Evolutionary conservation across 208 protist genomes (phyloP), one percentile per base, ranked within the genome.

Genomic region (Angomonas ambiguus): DNA sequence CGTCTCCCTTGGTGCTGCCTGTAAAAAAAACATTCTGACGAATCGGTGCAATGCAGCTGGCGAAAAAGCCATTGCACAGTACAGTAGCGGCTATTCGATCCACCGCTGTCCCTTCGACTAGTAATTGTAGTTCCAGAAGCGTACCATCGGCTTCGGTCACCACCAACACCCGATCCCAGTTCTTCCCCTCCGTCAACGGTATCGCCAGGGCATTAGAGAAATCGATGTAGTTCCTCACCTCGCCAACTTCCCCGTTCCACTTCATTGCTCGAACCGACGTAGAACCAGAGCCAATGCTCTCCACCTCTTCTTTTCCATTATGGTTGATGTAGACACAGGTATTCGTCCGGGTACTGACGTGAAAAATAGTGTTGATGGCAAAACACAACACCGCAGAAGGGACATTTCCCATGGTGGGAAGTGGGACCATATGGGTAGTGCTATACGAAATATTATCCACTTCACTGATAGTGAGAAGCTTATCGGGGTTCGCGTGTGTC

Each of bases 401-500:
- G 10, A 87, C 76, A 31, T 90, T 77, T 45, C 74, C 57, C 59
- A 92, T 87, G 24, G 79, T 65, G 0, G 80, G 77, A 10, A 96
- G 72, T 11, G 91, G 80, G 0, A 77, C 75, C 76, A 96, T 83
- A 69, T 91, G 79, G 27, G 91, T 94, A 22, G 75, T 76, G 53
- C 83, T 87, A 66, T 88, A 96, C 8, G 91, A 84, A 18, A 96
- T 48, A 34, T 82, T 67, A 11, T 96, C 87, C 1, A 96, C 84
- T 27, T 94, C 91, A 16, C 84, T 82, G 42, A 96, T 80, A 8
- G 75, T 73, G 18, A 96, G 69, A 51, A 92, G 62, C 65, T 88
- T 86, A 30, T 60, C 70, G 0, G 61, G 51, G 0, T 59, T 33
- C 11, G 72, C 83, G 49, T 75, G 60, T 1, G 80, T 65, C 28